Conservation (phyloP, 2,329 filamentous ascomycete species). For the Westerdykella sp. region DNA sequence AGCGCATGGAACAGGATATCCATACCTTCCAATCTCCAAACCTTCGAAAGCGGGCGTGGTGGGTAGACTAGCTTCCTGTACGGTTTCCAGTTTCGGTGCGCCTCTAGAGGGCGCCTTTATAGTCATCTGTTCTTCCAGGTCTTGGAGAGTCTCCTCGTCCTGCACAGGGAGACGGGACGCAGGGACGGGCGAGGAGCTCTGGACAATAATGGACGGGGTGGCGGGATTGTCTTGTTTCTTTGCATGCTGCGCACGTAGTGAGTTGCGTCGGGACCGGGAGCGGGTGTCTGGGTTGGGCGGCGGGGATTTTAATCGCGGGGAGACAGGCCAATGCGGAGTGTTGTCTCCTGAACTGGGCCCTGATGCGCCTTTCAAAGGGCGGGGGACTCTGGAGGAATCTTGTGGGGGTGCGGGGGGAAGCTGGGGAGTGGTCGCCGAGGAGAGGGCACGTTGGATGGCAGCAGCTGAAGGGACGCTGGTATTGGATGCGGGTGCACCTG, state of each 20-base stretch:
- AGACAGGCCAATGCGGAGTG: slow-evolving; percentile 67
- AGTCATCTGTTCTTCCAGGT: slow-evolving; percentile 31
- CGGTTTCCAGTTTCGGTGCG: slow-evolving; percentile 71
- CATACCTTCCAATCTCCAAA: slow-evolving; percentile 16
- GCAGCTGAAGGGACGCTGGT: slow-evolving; percentile 54
- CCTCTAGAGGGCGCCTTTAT: slow-evolving; percentile 46
- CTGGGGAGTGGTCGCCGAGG: slow-evolving; percentile 60
- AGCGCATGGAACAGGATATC: not conserved
- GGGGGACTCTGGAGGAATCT: slow-evolving; percentile 58
- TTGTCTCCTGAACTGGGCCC: slow-evolving; percentile 44
- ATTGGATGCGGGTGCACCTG: slow-evolving; percentile 28
- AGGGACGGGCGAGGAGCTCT: slow-evolving; percentile 40
- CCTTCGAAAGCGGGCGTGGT: slow-evolving; percentile 56
- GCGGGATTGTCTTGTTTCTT: slow-evolving; percentile 26
- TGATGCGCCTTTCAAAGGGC: slow-evolving; percentile 56
- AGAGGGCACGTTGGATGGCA: slow-evolving; percentile 60
- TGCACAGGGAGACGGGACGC: slow-evolving; percentile 24
- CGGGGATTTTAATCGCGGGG: slow-evolving; percentile 70
- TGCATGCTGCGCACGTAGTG: slow-evolving; percentile 32
- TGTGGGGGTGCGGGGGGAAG: slow-evolving; percentile 54
- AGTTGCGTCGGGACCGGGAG: slow-evolving; percentile 41
- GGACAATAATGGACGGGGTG: slow-evolving; percentile 42
- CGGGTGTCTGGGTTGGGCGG: slow-evolving; percentile 50
- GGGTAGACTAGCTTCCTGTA: slow-evolving; percentile 76
- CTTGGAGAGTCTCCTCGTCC: slow-evolving; percentile 26